These are phyloP conservation scores for Chytriomyces sp. DNA, from an alignment of 192 early-diverging fungal species.

Conservation along the genomic window DNA sequence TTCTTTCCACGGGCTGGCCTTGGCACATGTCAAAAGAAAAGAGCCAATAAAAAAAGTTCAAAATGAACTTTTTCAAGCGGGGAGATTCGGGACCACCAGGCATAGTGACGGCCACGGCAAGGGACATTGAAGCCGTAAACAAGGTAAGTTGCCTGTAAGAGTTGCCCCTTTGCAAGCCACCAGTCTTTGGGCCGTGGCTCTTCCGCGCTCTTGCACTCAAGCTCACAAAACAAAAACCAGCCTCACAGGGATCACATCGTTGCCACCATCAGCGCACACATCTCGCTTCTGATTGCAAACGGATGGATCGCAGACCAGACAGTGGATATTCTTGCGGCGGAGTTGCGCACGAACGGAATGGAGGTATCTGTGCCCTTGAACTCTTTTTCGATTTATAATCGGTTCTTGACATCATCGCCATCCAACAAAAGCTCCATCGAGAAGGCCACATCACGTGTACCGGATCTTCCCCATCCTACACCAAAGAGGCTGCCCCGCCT, in stretches of 20 bases:
- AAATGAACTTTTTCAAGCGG: conserved; percentile 16
- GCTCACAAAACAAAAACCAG: background rate
- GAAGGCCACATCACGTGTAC: background rate
- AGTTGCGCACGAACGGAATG: conserved; percentile 8
- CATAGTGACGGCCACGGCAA: background rate
- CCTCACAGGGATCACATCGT: background rate
- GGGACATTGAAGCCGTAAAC: conserved; percentile 11
- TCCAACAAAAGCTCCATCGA: conserved; percentile 1
- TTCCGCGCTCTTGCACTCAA: too few relatives aligned
- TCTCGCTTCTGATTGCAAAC: background rate
- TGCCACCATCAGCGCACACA: conserved; percentile 15
- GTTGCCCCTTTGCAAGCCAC: background rate
- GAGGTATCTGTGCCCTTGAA: background rate
- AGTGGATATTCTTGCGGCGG: background rate
- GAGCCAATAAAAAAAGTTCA: background rate
- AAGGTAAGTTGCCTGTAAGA: background rate
- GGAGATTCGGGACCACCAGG: background rate
- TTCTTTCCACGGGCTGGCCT: too few relatives aligned
- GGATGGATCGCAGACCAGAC: conserved; percentile 29
- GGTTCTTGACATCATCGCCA: too few relatives aligned
- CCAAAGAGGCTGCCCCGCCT: background rate
- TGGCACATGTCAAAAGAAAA: too few relatives aligned
- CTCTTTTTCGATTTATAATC: too few relatives aligned
- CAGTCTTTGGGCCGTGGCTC: too few relatives aligned
- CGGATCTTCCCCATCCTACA: background rate